These are phyloP conservation scores for Ambrosiella xylebori DNA, from an alignment of 2,329 filamentous ascomycete species.

Conservation along the genomic window DNA sequence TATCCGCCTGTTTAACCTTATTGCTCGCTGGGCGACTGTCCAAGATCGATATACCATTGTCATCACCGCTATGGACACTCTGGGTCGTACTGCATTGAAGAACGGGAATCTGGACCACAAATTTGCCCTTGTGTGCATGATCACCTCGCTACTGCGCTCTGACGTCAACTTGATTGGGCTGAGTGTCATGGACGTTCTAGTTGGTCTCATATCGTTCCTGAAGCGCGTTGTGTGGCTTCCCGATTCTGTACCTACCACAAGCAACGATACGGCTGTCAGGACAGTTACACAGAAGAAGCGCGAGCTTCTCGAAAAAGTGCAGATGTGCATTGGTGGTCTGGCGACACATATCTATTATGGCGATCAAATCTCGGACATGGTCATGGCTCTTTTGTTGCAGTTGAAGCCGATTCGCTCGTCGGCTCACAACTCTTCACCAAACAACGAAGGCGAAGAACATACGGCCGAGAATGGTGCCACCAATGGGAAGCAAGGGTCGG, in stretches of 20 bases:
- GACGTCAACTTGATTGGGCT: slow-evolving; percentile 87
- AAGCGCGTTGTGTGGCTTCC: slow-evolving; percentile 56
- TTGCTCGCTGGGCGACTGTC: slow-evolving; percentile 77
- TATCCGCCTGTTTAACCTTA: slow-evolving; percentile 60
- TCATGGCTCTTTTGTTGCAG: slow-evolving; percentile 59
- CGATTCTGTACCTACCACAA: slow-evolving; percentile 18
- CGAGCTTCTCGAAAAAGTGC: slow-evolving; percentile 52
- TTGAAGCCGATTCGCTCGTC: slow-evolving; percentile 40
- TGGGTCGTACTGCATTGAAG: slow-evolving; percentile 49
- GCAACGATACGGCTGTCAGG: slow-evolving; percentile 20
- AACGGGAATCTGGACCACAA: slow-evolving; percentile 60
- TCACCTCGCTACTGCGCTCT: slow-evolving; percentile 68
- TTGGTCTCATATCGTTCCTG: slow-evolving; percentile 72
- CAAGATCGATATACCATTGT: slow-evolving; percentile 88
- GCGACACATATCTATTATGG: slow-evolving; percentile 94
- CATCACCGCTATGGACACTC: slow-evolving; percentile 59
- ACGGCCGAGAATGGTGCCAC: slow-evolving; percentile 13
- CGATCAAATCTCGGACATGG: slow-evolving; percentile 91
- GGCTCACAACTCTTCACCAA: slow-evolving; percentile 27
- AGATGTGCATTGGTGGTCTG: slow-evolving; percentile 73
- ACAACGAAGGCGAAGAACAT: slow-evolving; percentile 18
- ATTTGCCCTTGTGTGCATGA: slow-evolving; percentile 56
- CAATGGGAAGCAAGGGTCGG: slow-evolving; percentile 15
- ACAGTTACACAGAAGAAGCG: slow-evolving; percentile 30
- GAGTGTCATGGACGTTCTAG: slow-evolving; percentile 85